These are phyloP conservation scores for Podospora pseudocomata DNA, from an alignment of 495 filamentous ascomycete genomes.

Conservation along the genomic window DNA sequence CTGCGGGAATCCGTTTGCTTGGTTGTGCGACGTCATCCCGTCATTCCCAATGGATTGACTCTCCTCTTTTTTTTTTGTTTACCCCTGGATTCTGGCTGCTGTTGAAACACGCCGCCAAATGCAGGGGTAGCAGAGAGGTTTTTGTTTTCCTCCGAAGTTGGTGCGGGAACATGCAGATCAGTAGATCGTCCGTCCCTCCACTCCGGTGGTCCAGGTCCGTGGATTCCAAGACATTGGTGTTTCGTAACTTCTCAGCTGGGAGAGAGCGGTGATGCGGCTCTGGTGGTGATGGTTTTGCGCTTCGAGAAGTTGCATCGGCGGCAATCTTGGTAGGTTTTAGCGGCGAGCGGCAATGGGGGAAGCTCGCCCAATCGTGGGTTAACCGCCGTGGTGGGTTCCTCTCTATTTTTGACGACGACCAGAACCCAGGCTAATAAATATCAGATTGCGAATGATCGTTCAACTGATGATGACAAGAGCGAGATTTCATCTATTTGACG, in stretches of 20 bases:
- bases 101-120: neutral
- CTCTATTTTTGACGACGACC: neutral
- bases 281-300: neutral
- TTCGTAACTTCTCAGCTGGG: neutral
- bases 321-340: neutral
- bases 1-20: neutral
- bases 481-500: neutral
- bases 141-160: neutral
- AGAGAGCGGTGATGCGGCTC: neutral
- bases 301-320: neutral
- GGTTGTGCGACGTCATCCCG: neutral
- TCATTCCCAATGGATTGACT: neutral
- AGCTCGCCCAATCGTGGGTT: neutral
- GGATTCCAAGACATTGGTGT: neutral
- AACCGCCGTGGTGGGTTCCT: neutral
- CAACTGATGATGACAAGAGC: neutral
- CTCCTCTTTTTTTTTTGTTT: neutral
- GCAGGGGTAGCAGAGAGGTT: neutral
- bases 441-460: neutral
- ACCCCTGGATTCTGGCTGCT: neutral
- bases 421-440: neutral
- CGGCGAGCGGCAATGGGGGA: neutral
- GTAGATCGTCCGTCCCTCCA: neutral
- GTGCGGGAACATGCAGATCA: neutral
- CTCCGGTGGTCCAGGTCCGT: neutral